Evolutionary conservation across 2,329 filamentous ascomycete genomes (phyloP).

Genomic region (Neonectria punicea): DNA sequence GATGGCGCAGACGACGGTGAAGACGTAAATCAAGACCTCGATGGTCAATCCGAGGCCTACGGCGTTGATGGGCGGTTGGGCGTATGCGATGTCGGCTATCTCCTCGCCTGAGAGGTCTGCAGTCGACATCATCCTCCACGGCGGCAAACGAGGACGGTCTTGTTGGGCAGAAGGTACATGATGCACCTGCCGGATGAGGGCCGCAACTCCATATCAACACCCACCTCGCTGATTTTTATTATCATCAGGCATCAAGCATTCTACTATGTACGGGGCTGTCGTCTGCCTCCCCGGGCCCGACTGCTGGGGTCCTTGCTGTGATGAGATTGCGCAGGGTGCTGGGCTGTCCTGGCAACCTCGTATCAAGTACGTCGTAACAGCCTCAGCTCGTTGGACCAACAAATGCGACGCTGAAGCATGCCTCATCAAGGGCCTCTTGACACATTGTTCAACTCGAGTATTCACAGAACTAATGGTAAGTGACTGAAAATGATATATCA

Average conservation of each 20-base stretch:
- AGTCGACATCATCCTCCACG: constrained; percentile 16
- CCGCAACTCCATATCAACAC: background rate
- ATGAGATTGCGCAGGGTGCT: background rate
- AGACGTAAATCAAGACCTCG: constrained; percentile 21
- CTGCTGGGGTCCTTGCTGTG: background rate
- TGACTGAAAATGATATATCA: background rate
- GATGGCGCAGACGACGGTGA: constrained; percentile 17
- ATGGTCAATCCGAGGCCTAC: constrained; percentile 12
- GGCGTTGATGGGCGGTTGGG: constrained; percentile 11
- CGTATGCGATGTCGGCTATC: constrained; percentile 21
- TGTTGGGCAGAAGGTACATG: background rate
- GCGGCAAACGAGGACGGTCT: background rate
- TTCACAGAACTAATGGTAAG: background rate
- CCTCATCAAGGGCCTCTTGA: background rate
- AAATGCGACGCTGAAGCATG: background rate
- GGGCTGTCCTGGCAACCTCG: background rate
- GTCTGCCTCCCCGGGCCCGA: background rate
- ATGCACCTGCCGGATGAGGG: background rate
- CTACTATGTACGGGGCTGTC: background rate
- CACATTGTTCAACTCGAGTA: too few species aligned
- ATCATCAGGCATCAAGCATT: background rate
- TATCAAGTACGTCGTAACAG: background rate
- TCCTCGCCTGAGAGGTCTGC: constrained; percentile 20
- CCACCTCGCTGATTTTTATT: background rate
- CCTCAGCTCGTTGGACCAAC: background rate